Evolutionary conservation across 306 rosid species (phyloP), one percentile per base, ranked within the genome.

Genomic region (Cucurbita ficifolia): DNA sequence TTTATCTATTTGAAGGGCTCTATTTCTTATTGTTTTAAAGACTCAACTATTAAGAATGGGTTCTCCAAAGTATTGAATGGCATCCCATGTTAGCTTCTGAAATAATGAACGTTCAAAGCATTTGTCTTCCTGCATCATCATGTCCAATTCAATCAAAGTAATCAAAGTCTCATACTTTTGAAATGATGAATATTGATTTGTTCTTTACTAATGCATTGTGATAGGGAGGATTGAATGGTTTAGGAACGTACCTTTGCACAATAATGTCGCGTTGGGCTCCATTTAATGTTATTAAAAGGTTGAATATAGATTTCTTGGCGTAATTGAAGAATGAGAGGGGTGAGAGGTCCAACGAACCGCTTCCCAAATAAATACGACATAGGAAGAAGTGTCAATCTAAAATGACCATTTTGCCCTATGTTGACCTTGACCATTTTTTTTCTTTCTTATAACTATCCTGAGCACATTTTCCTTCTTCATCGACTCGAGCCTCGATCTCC

Each of bases 281-380:
- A 83, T 11, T 83, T 79, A 57, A 87, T 79, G 60, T 78, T 71
- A 52, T 78, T 40, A 74, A 85, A 85, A 58, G 89, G 80, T 24
- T 85, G 65, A 0, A 64, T 79, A 58, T 85, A 83, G 62, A 87
- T 0, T 61, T 85, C 92, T 67, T 81, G 60, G 71, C 89, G 55
- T 5, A 87, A n/a, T n/a, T n/a, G n/a, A n/a, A n/a, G n/a, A n/a
- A n/a, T n/a, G n/a, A n/a, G n/a, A n/a, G n/a, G n/a, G n/a, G n/a
- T n/a, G n/a, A n/a, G n/a, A n/a, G n/a, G n/a, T n/a, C n/a, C n/a
- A n/a, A n/a, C n/a, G n/a, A 87, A 87, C 49, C 77, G 83, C 79
- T 78, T 87, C 7, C 91, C 91, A 73, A 84, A 87, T 76, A 87
- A 79, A 19, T 84, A 84, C 0, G 92, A 87, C 92, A 87, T 85